Conservation (phyloP, 2,329 filamentous ascomycete genomes). For the Talaromyces sp. region DNA sequence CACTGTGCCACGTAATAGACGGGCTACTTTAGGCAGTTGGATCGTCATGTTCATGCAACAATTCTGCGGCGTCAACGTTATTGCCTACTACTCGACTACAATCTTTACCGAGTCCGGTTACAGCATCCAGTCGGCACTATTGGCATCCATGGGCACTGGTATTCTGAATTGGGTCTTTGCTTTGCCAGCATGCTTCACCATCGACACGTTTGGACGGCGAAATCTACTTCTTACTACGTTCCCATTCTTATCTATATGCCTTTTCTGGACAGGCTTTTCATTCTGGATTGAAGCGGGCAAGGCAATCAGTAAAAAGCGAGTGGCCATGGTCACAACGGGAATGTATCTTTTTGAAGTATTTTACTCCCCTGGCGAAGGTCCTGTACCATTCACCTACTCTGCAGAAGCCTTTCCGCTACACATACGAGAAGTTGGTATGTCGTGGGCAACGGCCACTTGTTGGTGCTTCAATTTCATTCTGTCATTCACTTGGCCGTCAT, state of each 20-base stretch:
- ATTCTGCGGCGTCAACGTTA: constrained; percentile 52
- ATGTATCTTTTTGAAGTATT: constrained; percentile 49
- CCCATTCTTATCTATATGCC: constrained; percentile 52
- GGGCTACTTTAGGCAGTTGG: constrained; percentile 53
- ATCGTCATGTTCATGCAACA: constrained; percentile 55
- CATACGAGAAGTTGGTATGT: constrained; percentile 60
- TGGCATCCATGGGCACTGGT: constrained; percentile 60
- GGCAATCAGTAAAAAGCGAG: constrained; percentile 26
- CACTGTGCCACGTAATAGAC: constrained; percentile 58
- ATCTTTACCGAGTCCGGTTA: constrained; percentile 58
- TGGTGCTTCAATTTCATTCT: constrained; percentile 56
- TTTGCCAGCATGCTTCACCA: constrained; percentile 60
- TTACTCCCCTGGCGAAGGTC: constrained; percentile 55
- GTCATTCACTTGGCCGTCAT: constrained; percentile 50
- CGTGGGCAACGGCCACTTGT: constrained; percentile 50
- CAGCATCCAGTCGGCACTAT: constrained; percentile 48
- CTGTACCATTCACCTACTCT: constrained; percentile 61
- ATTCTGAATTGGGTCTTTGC: constrained; percentile 64
- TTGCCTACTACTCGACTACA: constrained; percentile 58
- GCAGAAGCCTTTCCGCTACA: constrained; percentile 61
- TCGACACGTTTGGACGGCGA: constrained; percentile 62
- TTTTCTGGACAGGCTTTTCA: constrained; percentile 48
- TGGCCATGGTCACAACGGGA: constrained; percentile 40
- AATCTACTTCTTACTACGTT: constrained; percentile 61
- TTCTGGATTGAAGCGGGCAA: constrained; percentile 43